phyloP scores from a whole-genome alignment of 2,329 filamentous ascomycete genomes.

The Microsporum audouinii region DNA sequence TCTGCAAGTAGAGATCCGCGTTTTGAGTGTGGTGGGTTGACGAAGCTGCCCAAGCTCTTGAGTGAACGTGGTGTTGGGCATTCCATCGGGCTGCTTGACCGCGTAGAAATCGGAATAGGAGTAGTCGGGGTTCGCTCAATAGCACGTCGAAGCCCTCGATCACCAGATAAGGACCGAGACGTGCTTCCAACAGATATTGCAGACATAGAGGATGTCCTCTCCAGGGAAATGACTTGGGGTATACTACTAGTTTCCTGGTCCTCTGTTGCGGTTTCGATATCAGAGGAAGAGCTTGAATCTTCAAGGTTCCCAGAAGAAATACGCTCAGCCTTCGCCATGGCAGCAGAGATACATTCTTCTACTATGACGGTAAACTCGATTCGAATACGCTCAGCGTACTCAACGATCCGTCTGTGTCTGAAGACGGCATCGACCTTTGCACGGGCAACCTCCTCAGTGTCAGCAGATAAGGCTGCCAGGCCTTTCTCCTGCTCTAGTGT shows the following conservation, averaged over 20 bases:
- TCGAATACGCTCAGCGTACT: slow-evolving; percentile 91
- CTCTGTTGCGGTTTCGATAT: slow-evolving; percentile 1
- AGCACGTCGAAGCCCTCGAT: slow-evolving; percentile 10
- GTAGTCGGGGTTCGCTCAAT: slow-evolving; percentile 46
- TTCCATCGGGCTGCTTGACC: slow-evolving; percentile 81
- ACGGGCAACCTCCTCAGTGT: slow-evolving; percentile 74
- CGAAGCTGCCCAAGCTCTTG: slow-evolving; percentile 46
- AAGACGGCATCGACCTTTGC: slow-evolving; percentile 88
- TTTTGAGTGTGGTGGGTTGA: slow-evolving; percentile 51
- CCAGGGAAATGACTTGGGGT: slow-evolving; percentile 41
- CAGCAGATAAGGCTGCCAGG: slow-evolving; percentile 71
- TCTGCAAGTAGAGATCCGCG: slow-evolving; percentile 61
- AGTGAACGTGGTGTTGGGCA: slow-evolving; percentile 85
- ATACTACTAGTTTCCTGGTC: not conserved
- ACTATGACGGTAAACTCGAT: slow-evolving; percentile 87
- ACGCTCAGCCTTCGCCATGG: slow-evolving; percentile 75
- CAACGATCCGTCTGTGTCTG: slow-evolving; percentile 81
- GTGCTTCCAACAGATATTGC: not conserved
- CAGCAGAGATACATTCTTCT: slow-evolving; percentile 89
- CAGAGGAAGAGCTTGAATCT: slow-evolving; percentile 47
- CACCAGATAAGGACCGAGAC: slow-evolving; percentile 20
- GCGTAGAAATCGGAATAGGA: slow-evolving; percentile 56
- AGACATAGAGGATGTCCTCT: slow-evolving; percentile 25
- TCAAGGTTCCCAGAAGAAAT: slow-evolving; percentile 77
- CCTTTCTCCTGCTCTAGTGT: slow-evolving; percentile 90